Evolutionary conservation across 1,284 basidiomycete genomes (phyloP).

Genomic region (Pascua guehoae): DNA sequence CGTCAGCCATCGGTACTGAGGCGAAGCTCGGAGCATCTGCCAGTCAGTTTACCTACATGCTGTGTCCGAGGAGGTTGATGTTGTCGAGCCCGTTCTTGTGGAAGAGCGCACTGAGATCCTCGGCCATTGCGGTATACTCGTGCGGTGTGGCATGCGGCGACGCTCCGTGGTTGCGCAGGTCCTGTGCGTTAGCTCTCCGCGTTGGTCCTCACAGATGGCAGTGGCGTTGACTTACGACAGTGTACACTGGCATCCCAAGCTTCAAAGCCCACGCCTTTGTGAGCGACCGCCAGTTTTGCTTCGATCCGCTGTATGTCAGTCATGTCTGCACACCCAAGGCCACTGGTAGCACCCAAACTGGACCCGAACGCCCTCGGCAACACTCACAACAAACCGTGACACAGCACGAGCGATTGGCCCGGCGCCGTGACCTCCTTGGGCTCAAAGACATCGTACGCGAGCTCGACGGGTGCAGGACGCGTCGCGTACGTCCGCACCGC

Average conservation of each 20-base stretch:
- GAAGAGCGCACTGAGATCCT: constrained; percentile 50
- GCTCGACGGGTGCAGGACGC: constrained; percentile 25
- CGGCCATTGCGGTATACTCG: constrained; percentile 51
- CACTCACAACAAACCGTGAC: constrained; percentile 53
- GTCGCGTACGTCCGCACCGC: constrained; percentile 1
- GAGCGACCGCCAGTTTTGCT: constrained; percentile 58
- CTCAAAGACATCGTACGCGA: constrained; percentile 42
- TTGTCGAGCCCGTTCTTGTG: constrained; percentile 38
- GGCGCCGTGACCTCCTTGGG: constrained; percentile 12
- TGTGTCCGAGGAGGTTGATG: constrained; percentile 54
- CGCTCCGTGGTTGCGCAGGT: constrained; percentile 56
- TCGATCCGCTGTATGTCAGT: constrained; percentile 50
- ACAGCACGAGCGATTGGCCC: constrained; percentile 50
- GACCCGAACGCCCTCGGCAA: too few species aligned
- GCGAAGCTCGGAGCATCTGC: background rate
- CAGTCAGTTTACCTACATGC: constrained; percentile 49
- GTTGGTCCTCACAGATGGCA: background rate
- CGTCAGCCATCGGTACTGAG: background rate
- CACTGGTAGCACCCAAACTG: background rate
- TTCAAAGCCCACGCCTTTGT: constrained; percentile 52
- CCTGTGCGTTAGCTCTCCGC: constrained; percentile 35
- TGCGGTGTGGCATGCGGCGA: constrained; percentile 54
- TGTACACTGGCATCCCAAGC: constrained; percentile 53
- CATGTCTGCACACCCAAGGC: background rate
- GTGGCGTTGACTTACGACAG: constrained; percentile 45